Base-by-base conservation (phyloP, 1,284 basidiomycete species). In the Ustilago xerochloae region DNA sequence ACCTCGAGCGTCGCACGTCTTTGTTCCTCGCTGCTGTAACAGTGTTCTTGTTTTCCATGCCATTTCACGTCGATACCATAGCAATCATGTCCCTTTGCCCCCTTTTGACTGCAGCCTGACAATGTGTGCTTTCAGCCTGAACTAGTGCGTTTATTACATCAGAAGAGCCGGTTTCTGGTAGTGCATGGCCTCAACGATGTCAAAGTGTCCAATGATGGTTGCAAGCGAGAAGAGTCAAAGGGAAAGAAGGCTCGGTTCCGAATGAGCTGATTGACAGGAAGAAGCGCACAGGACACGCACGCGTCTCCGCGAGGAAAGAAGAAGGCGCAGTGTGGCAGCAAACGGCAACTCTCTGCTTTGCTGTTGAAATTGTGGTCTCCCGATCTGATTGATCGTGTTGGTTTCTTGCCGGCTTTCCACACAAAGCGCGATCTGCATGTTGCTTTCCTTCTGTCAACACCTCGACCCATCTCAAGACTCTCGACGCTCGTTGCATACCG, bases 21-120 rank as follows among this genome's bases (percentile, higher is more conserved):
- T 35, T 29, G 35, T 20, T 43, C 41, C 32, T 22, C 29, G 41
- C 26, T 62, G n/a, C n/a, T 56, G 53, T 50, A 62, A 36, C 53
- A 54, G 28, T 36, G 41, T 35, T 43, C 33, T 50, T 32, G 8
- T n/a, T 33, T 35, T 15, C 50, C 24, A 57, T 58, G 53, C 33
- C 36, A 45, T 52, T 43, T 60, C 52, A 69, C 51, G 55, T 41
- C 56, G 60, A 63, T 63, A 63, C 60, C 64, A 61, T 59, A 26
- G 48, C 52, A 50, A 67, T 58, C 55, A 49, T 32, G 26, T 29
- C 43, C 29, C 16, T 36, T 43, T 43, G 41, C 26, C 13, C 18
- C 22, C 22, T 26, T 13, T 18, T 20, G 20, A 20, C 7, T 39
- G 22, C 20, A 18, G 15, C 10, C n/a, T 33, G 36, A 35, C n/a